A percentile compares a stretch with the other conserved stretches of the same genome.
Evolutionary conservation across 2,329 filamentous ascomycete species (phyloP).

Genomic region (Phaeosphaeriaceae sp.): DNA sequence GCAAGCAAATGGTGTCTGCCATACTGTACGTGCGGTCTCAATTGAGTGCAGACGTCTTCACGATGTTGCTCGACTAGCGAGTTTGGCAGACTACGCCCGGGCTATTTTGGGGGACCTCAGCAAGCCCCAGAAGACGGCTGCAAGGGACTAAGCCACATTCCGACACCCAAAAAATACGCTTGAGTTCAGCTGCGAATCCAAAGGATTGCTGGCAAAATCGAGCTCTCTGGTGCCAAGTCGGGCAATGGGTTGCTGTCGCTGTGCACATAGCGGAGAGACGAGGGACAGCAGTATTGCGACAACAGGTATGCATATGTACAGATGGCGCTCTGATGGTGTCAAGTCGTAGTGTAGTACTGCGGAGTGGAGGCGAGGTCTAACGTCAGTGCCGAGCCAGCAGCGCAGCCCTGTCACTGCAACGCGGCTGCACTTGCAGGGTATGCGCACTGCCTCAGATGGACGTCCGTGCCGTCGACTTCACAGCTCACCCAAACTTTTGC

Average conservation of each 20-base stretch:
- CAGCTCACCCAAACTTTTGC: conserved; percentile 18
- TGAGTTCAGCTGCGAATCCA: background rate
- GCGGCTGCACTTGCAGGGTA: conserved; percentile 3
- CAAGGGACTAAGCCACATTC: conserved; percentile 8
- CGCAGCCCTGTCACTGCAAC: background rate
- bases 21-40: background rate
- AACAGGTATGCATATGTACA: background rate
- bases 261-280: background rate
- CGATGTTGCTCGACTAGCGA: background rate
- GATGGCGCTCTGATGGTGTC: background rate
- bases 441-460: conserved; percentile 24
- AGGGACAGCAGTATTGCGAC: background rate
- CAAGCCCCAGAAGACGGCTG: background rate
- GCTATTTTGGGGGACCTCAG: background rate
- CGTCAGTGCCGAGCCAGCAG: background rate
- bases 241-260: background rate
- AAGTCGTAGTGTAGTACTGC: background rate
- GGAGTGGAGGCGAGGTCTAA: background rate
- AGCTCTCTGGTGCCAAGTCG: background rate
- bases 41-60: background rate
- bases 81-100: background rate
- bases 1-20: too few species aligned
- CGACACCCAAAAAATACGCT: background rate
- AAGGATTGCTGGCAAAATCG: background rate
- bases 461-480: conserved; percentile 17